phyloP scores from a whole-genome alignment of 2,329 filamentous ascomycete species.

The Pseudogymnoascus sp. region DNA sequence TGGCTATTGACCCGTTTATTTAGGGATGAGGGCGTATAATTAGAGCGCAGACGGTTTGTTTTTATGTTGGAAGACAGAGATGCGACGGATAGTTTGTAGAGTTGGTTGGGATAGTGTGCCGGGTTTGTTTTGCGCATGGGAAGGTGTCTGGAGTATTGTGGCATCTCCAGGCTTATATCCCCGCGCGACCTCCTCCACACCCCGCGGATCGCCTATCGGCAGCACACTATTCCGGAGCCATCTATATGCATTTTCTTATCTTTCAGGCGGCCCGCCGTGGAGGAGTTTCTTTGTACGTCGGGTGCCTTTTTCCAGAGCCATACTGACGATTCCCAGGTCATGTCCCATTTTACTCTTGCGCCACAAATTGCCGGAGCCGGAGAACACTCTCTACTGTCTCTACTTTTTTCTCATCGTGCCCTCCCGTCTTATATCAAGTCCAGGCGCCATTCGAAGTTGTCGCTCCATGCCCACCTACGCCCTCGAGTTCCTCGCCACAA shows the following conservation, averaged over 20 bases:
- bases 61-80: neutral
- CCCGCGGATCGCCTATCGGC: neutral
- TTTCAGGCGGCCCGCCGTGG: neutral
- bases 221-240: neutral
- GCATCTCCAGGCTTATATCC: neutral
- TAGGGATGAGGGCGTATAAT: neutral
- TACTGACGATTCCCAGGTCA: neutral
- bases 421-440: neutral
- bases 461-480: neutral
- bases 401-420: neutral
- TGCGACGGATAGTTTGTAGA: neutral
- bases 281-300: neutral
- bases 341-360: neutral
- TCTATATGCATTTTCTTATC: neutral
- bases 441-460: neutral
- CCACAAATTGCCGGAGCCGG: neutral
- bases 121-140: neutral
- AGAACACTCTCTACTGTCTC: neutral
- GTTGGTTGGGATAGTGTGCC: neutral
- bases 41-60: neutral
- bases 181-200: neutral
- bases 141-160: neutral
- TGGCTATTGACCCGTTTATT: neutral
- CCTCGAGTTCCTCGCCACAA: neutral
- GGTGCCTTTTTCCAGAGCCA: neutral